Evolutionary conservation across 768 basidiomycete species (phyloP).

Genomic region (Mycena indigotica): DNA sequence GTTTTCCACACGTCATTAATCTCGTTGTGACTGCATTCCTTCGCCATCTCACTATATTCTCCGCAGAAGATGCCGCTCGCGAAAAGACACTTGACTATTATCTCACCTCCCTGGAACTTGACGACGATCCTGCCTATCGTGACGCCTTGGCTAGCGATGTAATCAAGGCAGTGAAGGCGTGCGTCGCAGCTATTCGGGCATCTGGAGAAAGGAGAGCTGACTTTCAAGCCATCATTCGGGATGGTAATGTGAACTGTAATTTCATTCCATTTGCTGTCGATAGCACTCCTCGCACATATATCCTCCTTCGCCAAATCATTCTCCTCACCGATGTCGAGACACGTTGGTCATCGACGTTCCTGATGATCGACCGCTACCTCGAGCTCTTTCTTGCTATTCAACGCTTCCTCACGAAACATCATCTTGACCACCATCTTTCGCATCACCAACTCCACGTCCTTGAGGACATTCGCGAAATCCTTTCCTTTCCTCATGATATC

Average conservation of each 20-base stretch:
- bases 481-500: slow-evolving; percentile 18
- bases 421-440: neutral
- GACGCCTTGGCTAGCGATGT: neutral
- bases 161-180: neutral
- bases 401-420: neutral
- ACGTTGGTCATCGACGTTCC: slow-evolving; percentile 28
- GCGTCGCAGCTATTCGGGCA: slow-evolving; percentile 14
- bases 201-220: slow-evolving; percentile 18
- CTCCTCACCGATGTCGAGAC: slow-evolving; percentile 25
- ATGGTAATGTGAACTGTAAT: slow-evolving; percentile 2
- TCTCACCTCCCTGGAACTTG: neutral
- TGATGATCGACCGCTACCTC: slow-evolving; percentile 23
- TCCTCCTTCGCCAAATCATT: neutral
- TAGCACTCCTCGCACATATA: neutral
- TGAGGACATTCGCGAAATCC: slow-evolving; percentile 21
- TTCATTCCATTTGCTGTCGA: neutral
- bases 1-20: slow-evolving; percentile 13
- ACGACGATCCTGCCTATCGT: neutral
- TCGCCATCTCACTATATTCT: neutral
- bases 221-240: slow-evolving; percentile 2
- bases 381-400: neutral
- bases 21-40: slow-evolving; percentile 7
- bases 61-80: neutral
- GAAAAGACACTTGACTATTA: neutral
- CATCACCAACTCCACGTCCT: slow-evolving; percentile 18